Percentiles rank a stretch among this genome's conserved stretches.
phyloP scores from a whole-genome alignment of 2,329 filamentous ascomycete species.

The Stagonosporopsis rhizophila region DNA sequence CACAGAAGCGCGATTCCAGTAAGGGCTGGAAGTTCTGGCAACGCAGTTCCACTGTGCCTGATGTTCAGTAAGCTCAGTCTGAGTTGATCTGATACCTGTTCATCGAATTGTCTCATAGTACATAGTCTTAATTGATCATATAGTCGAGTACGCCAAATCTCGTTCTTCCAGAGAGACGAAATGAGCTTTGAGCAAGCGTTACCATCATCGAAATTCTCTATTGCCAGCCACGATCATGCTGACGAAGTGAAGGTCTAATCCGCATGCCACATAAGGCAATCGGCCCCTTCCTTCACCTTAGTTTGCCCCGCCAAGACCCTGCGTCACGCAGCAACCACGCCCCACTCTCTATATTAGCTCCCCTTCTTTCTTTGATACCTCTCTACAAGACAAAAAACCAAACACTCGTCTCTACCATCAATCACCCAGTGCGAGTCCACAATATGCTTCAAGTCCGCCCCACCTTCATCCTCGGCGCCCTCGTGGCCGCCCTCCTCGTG shows the following conservation, averaged over 20 bases:
- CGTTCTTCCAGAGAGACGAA: neutral
- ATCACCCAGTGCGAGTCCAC: neutral
- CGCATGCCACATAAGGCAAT: neutral
- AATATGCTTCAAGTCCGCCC: neutral
- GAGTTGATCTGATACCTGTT: neutral
- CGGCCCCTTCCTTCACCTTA: neutral
- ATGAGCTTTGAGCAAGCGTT: neutral
- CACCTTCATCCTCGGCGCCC: neutral
- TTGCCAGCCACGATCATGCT: too few relatives aligned
- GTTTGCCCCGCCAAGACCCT: neutral
- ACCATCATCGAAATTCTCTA: neutral
- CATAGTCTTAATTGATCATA: neutral
- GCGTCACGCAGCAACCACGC: neutral
- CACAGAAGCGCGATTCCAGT: slow-evolving; percentile 9
- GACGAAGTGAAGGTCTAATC: neutral
- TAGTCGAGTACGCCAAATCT: neutral
- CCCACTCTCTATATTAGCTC: neutral
- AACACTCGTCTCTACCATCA: neutral
- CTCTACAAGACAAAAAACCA: neutral
- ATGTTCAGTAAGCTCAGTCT: neutral
- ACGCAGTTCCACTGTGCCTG: neutral
- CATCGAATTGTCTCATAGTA: neutral
- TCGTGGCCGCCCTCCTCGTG: neutral
- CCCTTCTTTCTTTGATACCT: neutral
- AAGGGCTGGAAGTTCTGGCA: slow-evolving; percentile 27